phyloP scores from a whole-genome alignment of 139 green algal species.

The Closterium sp. region DNA sequence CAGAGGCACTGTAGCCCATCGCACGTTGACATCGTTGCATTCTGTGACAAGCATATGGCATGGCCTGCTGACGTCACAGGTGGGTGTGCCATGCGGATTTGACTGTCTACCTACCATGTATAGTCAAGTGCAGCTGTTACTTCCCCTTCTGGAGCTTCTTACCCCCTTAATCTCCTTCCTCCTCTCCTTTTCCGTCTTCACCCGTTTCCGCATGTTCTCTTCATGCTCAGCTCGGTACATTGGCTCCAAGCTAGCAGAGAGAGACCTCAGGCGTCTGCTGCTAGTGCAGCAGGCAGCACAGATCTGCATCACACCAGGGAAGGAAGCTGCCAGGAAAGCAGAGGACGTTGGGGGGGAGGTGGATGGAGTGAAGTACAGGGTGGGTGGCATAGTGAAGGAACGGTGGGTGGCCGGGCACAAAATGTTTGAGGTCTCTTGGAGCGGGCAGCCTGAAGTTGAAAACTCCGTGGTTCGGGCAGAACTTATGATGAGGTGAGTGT shows the following conservation, averaged over 20 bases:
- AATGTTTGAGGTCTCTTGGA: neutral
- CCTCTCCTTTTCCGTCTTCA: too few species aligned
- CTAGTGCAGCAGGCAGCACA: neutral
- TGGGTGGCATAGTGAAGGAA: neutral
- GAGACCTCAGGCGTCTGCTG: neutral
- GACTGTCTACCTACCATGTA: neutral
- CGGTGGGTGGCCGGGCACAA: neutral
- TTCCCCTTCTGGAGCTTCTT: too few species aligned
- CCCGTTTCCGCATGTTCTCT: neutral
- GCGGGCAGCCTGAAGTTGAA: neutral
- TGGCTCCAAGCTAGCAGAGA: neutral
- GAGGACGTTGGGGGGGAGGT: neutral
- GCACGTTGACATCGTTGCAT: neutral
- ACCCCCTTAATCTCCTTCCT: too few species aligned
- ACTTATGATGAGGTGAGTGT: neutral
- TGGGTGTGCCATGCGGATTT: neutral
- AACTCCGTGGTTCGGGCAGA: neutral
- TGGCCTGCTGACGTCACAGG: neutral
- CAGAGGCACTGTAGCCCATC: neutral
- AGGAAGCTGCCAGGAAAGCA: neutral
- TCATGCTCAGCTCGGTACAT: neutral
- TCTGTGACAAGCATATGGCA: neutral
- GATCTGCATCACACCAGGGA: neutral
- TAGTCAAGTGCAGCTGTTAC: neutral
- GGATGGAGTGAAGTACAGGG: neutral